phyloP scores from a whole-genome alignment of 257 asterid genomes.

The Ligustrum vulgare region DNA sequence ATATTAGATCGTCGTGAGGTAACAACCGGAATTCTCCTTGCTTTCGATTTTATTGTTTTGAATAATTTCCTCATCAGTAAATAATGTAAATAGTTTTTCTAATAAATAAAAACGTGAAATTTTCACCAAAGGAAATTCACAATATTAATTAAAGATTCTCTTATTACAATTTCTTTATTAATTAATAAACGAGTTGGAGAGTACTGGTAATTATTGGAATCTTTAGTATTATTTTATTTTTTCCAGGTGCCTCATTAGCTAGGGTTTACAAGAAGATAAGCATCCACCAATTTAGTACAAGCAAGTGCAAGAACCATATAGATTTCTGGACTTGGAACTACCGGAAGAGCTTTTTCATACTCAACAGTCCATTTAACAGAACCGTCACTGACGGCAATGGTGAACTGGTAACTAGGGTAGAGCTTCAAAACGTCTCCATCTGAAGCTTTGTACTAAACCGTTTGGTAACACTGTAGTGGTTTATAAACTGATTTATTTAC shows the following conservation, averaged over 20 bases:
- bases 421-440: slow-evolving; percentile 30
- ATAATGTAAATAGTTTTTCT: too few relatives aligned
- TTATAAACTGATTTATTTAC: too few relatives aligned
- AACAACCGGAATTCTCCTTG: too few relatives aligned
- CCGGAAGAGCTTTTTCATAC: slow-evolving; percentile 26
- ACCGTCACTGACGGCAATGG: slow-evolving; percentile 11
- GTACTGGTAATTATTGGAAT: neutral
- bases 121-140: neutral
- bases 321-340: slow-evolving; percentile 33
- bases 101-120: too few relatives aligned
- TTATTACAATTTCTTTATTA: neutral
- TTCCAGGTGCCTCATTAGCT: neutral
- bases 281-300: slow-evolving; percentile 24
- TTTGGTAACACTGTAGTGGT: too few relatives aligned
- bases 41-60: too few relatives aligned
- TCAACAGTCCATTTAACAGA: slow-evolving; percentile 24
- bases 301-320: slow-evolving; percentile 21
- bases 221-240: neutral
- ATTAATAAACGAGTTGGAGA: neutral
- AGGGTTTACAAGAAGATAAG: slow-evolving; percentile 16
- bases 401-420: slow-evolving; percentile 19
- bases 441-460: neutral
- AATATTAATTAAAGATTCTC: neutral
- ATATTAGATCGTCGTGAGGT: too few relatives aligned
- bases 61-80: too few relatives aligned